These are phyloP conservation scores for Chlorella variabilis DNA, from an alignment of 163 green algal genomes.

Conservation along the genomic window DNA sequence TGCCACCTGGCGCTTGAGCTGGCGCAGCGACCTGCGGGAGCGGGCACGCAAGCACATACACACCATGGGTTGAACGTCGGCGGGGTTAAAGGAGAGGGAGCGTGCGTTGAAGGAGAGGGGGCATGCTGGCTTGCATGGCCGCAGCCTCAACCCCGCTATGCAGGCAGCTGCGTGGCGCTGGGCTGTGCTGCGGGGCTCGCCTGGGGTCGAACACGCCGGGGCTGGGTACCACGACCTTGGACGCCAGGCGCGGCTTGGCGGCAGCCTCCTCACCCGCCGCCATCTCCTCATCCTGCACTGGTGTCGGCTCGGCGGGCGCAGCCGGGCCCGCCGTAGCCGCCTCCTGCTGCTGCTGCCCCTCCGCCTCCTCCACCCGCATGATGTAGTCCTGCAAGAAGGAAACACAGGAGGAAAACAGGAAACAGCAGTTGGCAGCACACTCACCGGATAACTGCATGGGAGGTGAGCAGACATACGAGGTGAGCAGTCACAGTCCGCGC, in stretches of 20 bases:
- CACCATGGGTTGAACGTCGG: too few species aligned
- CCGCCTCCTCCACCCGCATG: background rate
- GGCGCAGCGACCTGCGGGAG: conserved; percentile 27
- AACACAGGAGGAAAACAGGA: too few species aligned
- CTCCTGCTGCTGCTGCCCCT: background rate
- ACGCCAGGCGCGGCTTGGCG: conserved; percentile 1
- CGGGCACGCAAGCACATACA: background rate
- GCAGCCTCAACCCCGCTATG: too few species aligned
- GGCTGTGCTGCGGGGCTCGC: background rate
- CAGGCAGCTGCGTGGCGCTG: too few species aligned
- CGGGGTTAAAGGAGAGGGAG: too few species aligned
- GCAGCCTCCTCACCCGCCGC: too few species aligned
- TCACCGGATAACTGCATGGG: too few species aligned
- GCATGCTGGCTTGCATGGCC: too few species aligned
- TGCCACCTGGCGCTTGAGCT: conserved; percentile 33
- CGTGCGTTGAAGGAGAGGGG: too few species aligned
- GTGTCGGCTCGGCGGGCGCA: background rate
- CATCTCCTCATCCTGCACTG: background rate
- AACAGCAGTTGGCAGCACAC: too few species aligned
- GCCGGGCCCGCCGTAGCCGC: background rate
- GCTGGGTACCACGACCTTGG: conserved; percentile 32
- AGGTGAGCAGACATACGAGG: too few species aligned
- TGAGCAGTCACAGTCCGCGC: too few species aligned
- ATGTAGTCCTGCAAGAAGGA: conserved; percentile 20
- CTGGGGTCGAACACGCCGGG: conserved; percentile 20